phyloP scores from a whole-genome alignment of 176 grass and related monocot genomes.

The Oryza glaberrima region DNA sequence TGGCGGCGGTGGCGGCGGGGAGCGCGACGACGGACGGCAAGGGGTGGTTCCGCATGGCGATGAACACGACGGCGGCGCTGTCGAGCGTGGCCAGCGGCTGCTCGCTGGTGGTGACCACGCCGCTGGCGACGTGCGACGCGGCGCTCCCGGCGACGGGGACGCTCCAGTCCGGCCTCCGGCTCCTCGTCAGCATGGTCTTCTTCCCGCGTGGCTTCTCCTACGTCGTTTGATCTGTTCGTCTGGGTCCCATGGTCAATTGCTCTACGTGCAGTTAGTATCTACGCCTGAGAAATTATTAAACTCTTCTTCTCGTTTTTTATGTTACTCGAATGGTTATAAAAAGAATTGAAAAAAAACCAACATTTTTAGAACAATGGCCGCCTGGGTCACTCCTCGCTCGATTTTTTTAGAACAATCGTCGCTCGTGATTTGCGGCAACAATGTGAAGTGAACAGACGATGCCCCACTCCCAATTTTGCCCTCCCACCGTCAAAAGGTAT shows the following conservation, averaged over 20 bases:
- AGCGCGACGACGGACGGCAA: constrained; percentile 39
- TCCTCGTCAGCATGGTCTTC: constrained; percentile 29
- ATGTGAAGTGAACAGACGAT: too few relatives aligned
- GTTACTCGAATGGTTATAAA: too few relatives aligned
- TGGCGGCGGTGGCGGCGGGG: neutral
- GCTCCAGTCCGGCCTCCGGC: neutral
- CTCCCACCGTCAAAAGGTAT: too few relatives aligned
- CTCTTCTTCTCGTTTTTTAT: too few relatives aligned
- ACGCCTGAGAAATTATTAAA: too few relatives aligned
- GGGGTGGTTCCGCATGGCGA: constrained; percentile 39
- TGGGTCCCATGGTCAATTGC: neutral
- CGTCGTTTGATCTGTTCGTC: neutral
- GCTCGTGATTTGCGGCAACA: too few relatives aligned
- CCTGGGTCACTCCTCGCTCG: too few relatives aligned
- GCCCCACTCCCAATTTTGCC: too few relatives aligned
- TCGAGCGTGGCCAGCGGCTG: constrained; percentile 10
- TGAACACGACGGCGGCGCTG: constrained; percentile 29
- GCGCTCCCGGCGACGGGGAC: constrained; percentile 7
- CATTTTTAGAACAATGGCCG: too few relatives aligned
- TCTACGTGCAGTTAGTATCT: neutral
- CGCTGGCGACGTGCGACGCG: constrained; percentile 34
- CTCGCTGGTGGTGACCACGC: constrained; percentile 32
- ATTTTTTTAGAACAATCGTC: too few relatives aligned
- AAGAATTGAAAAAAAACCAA: too few relatives aligned
- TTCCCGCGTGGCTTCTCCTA: constrained; percentile 43